Percentiles rank a stretch among this genome's conserved stretches.
phyloP scores from a whole-genome alignment of 257 asterid genomes.

The Fraxinus anomala region DNA sequence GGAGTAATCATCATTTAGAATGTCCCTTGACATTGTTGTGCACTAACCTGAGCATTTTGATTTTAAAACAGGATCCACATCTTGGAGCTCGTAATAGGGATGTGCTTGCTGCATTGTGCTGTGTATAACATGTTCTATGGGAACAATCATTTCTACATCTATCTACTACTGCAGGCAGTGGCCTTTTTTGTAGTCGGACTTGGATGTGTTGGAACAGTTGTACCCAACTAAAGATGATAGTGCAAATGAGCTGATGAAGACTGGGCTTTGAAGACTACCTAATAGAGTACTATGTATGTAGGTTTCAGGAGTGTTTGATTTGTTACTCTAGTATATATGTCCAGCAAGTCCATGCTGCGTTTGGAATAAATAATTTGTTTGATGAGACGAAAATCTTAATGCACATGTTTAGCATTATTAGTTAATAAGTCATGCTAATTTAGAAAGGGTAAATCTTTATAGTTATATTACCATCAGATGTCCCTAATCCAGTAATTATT shows the following conservation, averaged over 20 bases:
- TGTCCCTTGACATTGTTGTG: neutral
- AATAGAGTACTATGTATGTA: constrained; percentile 12
- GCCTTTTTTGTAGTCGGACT: constrained; percentile 42
- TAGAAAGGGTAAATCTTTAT: neutral
- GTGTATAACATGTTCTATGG: constrained; percentile 36
- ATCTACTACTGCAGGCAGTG: constrained; percentile 36
- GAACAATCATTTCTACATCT: constrained; percentile 31
- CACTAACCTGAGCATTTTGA: neutral
- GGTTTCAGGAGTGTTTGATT: constrained; percentile 16
- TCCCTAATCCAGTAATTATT: constrained; percentile 11
- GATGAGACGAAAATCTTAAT: neutral
- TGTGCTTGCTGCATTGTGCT: constrained; percentile 37
- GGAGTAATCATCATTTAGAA: neutral
- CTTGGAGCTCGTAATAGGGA: constrained; percentile 35
- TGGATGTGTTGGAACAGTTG: constrained; percentile 41
- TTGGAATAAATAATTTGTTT: neutral
- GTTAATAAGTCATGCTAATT: constrained; percentile 19
- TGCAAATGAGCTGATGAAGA: constrained; percentile 15
- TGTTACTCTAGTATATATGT: constrained; percentile 10
- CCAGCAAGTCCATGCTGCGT: constrained; percentile 1
- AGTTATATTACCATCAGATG: neutral
- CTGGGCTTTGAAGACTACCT: neutral
- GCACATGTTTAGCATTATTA: constrained; percentile 4
- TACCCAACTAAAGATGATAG: constrained; percentile 26
- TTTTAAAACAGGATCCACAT: constrained; percentile 29